Conservation (phyloP, 805 yeast species). For the Kazachstania africana region DNA sequence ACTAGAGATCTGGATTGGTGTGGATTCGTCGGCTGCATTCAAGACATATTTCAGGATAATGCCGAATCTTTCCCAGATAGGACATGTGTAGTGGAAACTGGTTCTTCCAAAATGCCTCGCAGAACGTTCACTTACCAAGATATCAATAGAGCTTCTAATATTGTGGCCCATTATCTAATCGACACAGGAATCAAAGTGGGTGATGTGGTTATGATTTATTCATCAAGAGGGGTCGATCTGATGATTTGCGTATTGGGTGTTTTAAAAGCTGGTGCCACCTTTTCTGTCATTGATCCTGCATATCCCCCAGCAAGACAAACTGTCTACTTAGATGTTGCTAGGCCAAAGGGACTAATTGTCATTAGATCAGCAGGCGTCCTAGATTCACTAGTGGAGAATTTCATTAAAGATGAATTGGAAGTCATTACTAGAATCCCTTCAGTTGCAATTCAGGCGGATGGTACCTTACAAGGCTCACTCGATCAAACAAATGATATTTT, state of each 20-base stretch:
- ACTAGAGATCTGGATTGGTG: conserved; percentile 80
- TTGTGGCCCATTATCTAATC: conserved; percentile 81
- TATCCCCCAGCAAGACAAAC: conserved; percentile 98
- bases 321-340: conserved; percentile 83
- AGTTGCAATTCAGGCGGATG: conserved; percentile 67
- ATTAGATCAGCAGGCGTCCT: conserved; percentile 82
- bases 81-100: conserved; percentile 84
- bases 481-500: conserved; percentile 37
- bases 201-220: conserved; percentile 95
- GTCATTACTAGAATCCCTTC: conserved; percentile 67
- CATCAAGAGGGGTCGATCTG: conserved; percentile 93
- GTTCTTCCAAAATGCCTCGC: conserved; percentile 34
- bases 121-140: conserved; percentile 76
- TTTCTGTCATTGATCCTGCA: conserved; percentile 97
- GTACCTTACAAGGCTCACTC: conserved; percentile 47
- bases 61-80: conserved; percentile 79
- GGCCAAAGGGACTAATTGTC: conserved; percentile 83
- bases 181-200: conserved; percentile 75
- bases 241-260: conserved; percentile 97
- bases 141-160: conserved; percentile 84
- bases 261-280: conserved; percentile 95
- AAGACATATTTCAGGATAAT: conserved; percentile 83
- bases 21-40: conserved; percentile 88
- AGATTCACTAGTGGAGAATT: conserved; percentile 67
- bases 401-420: conserved; percentile 58